Conservation (phyloP, 2,329 filamentous ascomycete genomes). For the Penicillium corylophilum region DNA sequence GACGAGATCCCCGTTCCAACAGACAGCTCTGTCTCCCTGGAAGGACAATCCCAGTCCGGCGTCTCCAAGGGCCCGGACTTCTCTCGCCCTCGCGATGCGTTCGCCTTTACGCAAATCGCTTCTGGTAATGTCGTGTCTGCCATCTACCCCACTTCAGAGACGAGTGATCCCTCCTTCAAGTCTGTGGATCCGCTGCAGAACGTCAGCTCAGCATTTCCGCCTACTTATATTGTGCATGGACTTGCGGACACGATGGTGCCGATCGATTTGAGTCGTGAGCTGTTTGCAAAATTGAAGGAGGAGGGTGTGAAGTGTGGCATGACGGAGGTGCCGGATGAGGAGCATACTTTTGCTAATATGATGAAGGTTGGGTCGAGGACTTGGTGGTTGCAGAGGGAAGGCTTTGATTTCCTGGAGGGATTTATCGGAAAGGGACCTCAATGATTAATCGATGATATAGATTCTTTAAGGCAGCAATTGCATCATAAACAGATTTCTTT, state of each 20-base stretch:
- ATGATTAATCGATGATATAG: background rate
- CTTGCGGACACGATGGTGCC: constrained; percentile 42
- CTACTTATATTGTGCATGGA: constrained; percentile 47
- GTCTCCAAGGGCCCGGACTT: constrained; percentile 35
- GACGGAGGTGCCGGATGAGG: constrained; percentile 41
- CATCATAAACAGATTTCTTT: too few relatives aligned
- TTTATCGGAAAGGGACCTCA: constrained; percentile 20
- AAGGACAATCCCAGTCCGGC: constrained; percentile 35
- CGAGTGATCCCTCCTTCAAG: constrained; percentile 18
- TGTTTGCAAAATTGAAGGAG: constrained; percentile 28
- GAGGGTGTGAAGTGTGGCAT: constrained; percentile 37
- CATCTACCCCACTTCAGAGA: constrained; percentile 26
- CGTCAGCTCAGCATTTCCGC: constrained; percentile 32
- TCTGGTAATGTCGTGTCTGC: constrained; percentile 39
- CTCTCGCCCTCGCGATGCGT: constrained; percentile 39
- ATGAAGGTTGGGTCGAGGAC: constrained; percentile 42
- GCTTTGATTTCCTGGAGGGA: constrained; percentile 45
- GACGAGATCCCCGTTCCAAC: constrained; percentile 39
- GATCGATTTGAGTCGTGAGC: constrained; percentile 33
- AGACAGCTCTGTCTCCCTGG: constrained; percentile 42
- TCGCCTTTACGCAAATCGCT: constrained; percentile 45
- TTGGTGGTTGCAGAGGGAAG: constrained; percentile 37
- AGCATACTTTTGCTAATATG: constrained; percentile 45
- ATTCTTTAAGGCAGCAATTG: too few relatives aligned
- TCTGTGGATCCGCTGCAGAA: constrained; percentile 37